A percentile compares a stretch with the other conserved stretches of the same genome.
Conservation (phyloP, 2,329 filamentous ascomycete species). For the Botrytis aclada region DNA sequence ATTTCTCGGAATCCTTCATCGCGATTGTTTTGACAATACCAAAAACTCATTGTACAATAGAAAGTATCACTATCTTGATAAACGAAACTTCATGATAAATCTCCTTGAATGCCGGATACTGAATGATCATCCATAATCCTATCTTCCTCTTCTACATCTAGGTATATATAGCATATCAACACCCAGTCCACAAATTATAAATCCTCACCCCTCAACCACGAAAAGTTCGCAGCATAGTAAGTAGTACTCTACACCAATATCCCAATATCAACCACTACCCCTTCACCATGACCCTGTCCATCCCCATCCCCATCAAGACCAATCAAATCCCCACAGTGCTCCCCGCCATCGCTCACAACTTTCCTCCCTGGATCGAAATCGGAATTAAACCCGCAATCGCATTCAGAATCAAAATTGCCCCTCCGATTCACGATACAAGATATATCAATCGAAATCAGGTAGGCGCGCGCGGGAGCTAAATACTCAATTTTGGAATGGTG, state of each 20-base stretch:
- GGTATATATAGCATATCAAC: neutral
- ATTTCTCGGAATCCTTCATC: neutral
- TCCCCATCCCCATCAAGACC: neutral
- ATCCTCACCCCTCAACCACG: too few relatives aligned
- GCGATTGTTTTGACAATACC: neutral
- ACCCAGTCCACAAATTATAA: neutral
- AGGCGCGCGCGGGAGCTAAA: neutral
- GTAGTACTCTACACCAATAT: neutral
- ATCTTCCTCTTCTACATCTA: neutral
- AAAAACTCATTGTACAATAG: neutral
- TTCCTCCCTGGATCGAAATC: too few relatives aligned
- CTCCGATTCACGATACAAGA: neutral
- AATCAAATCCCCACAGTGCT: too few relatives aligned
- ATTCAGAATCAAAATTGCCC: neutral
- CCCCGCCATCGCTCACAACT: neutral
- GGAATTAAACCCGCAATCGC: too few relatives aligned
- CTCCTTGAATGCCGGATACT: neutral
- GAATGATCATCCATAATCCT: neutral
- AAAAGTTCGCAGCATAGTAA: neutral
- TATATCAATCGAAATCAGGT: neutral
- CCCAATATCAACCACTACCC: neutral
- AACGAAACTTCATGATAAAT: neutral
- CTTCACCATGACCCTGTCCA: neutral
- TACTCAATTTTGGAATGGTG: neutral
- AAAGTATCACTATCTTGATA: neutral